Evolutionary conservation across 2,329 filamentous ascomycete species (phyloP), one percentile per base, ranked within the genome.

Genomic region (Claviceps citrina): DNA sequence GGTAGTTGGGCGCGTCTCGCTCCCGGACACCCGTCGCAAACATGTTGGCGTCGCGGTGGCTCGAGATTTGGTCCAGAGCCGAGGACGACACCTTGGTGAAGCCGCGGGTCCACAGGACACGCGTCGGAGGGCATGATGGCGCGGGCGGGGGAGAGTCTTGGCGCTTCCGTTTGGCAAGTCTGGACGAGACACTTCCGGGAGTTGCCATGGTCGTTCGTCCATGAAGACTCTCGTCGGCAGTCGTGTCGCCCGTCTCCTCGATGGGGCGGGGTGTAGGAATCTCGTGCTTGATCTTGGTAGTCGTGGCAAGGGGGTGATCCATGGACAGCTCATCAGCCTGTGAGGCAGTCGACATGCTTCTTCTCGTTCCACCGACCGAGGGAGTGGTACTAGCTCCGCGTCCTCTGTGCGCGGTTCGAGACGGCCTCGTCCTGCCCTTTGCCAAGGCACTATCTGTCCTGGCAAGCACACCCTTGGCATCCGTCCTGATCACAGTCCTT

Each of bases 11-110:
- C 0, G 82, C 83, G 50, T 84, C 78, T 28, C 73, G 73, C 47
- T 85, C 80, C 9, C 81, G 79, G 36, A 89, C 70, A 2, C 80
- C 78, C 40, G 78, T 78, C 22, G 80, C 78, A 53, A 89, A 89
- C 59, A 84, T 84, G 48, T 83, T 84, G 34, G 81, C 83, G 49
- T 82, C 75, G 26, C 81, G 79, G 55, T 87, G 82, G 39, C 77
- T 81, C 19, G 76, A 74, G 43, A 87, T 82, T 50, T 84, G 78
- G 53, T 86, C 82, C 46, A 87, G 67, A 10, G 83, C 77, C 4
- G 79, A 78, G 4, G 72, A 73, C 25, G 78, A 80, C 12, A 84
- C 82, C 48, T 80, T 77, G 27, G 79, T 73, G 51, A 89, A 80
- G 36, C 80, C 79, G 36, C 82, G 76, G 12, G 82, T 84, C 66